Evolutionary conservation across 192 early-diverging fungal species (phyloP), one percentile per base, ranked within the genome.

Genomic region (Thamnidium elegans): DNA sequence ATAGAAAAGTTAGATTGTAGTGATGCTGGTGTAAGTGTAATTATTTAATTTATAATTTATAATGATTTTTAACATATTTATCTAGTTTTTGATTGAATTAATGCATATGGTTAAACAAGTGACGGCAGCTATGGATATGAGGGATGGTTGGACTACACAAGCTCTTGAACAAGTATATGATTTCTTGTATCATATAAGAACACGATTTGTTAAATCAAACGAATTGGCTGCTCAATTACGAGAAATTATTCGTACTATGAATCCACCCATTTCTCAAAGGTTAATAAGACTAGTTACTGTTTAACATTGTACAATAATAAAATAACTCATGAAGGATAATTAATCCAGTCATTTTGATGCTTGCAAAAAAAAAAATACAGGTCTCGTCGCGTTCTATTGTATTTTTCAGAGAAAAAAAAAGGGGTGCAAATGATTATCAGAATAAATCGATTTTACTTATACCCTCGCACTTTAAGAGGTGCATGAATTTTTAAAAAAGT

Each of bases 1-100:
- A 79, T 90, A 39, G 90, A 87, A 58, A 80, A 83, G 42, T 51
- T 83, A 13, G 73, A 79, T 17, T 72, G 67, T 15, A 77, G 67
- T 14, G 78, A 79, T 10, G 66, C 78, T 30, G 78, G 68, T 4
- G 72, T 73, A 68, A 63, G 67, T 62, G 0, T 31, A 32, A 23
- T 11, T 21, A 8, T 21, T 7, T 31, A 34, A 52, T 60, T 6
- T 7, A 46, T 3, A 0, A 61, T 10, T 52, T 17, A 26, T 26
- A 3, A 23, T 20, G 7, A n/a, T 3, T 8, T 19, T 46, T 23
- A 17, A 3, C 20, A 17, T 5, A 26, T 3, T 3, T 2, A 26
- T 26, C 14, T 58, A 83, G 53, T 75, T 80, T 23, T 54, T 79
- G 13, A 70, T 77, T 9, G 79, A 77, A 11, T 36, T 83, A 30